Base-by-base conservation (phyloP, 352 stramenopile species). In the Pythium graminicola region DNA sequence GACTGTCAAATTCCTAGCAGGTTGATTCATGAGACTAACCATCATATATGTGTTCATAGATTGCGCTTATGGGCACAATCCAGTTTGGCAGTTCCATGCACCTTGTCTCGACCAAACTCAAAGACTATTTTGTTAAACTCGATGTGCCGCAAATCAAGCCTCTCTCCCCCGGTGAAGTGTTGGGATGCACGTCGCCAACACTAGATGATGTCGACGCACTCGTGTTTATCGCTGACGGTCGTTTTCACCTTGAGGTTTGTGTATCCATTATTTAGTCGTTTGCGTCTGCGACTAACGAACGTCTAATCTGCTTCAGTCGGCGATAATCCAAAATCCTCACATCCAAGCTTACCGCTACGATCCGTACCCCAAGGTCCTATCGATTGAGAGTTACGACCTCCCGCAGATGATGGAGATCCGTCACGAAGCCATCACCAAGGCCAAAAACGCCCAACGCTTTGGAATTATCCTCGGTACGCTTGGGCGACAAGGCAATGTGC, bases 401-500 rank as follows among this genome's bases (percentile, higher is more conserved):
- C 73, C 76, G 1, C 83, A 96, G 65, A 99, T 99, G 97, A 96
- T 96, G 64, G 42, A 56, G 26, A 81, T 98, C 24, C 85, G 97
- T 51, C 72, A 73, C 47, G 76, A 81, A 24, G 81, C 84, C 7
- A 89, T 94, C 33, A 79, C 90, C 23, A 63, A 70, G 28, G 82
- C 82, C 35, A 82, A 79, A 31, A 70, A 63, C 0, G 89, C 91
- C 4, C 86, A 95, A 50, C 88, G 81, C 14, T 98, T 98, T 50
- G 97, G 96, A 5, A 89, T 99, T 29, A 93, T 99, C 28, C 70
- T 99, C 10, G 97, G 97, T n/a, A 99, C 97, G 33, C 82, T 99
- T 7, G 97, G 97, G 29, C 81, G 94, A 19, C 97, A 99, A 74
- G 97, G 97, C 9, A 99, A 99, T 64, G 93, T 96, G 9, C 66